Conservation (phyloP, 352 stramenopile species). For the Phytophthora pseudosyringae region DNA sequence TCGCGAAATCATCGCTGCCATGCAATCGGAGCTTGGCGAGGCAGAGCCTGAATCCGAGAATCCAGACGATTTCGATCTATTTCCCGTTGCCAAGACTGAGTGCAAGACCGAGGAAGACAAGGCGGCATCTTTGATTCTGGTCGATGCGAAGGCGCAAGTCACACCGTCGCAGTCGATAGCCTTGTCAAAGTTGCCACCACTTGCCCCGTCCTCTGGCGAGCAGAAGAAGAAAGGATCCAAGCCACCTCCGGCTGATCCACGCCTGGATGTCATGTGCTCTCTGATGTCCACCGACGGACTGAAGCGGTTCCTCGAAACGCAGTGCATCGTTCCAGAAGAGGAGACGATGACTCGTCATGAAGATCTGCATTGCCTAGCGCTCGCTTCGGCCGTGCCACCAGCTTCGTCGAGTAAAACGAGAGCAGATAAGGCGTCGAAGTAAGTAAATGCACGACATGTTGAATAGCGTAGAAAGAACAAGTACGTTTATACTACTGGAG, state of each 20-base stretch:
- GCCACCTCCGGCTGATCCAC: conserved; percentile 32
- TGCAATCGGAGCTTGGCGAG: conserved; percentile 53
- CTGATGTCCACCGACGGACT: conserved; percentile 73
- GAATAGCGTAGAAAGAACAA: neutral
- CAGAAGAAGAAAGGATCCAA: conserved; percentile 30
- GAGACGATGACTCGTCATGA: conserved; percentile 47
- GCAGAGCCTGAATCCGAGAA: conserved; percentile 25
- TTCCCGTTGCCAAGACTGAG: conserved; percentile 25
- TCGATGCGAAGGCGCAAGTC: conserved; percentile 8
- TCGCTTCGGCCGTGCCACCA: conserved; percentile 39
- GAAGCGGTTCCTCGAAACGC: conserved; percentile 64
- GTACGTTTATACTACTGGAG: conserved; percentile 6
- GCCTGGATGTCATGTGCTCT: conserved; percentile 83
- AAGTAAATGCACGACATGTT: conserved; percentile 1
- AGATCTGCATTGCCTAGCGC: conserved; percentile 63
- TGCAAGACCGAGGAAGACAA: conserved; percentile 13
- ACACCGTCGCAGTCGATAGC: conserved; percentile 6
- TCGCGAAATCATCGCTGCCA: conserved; percentile 56
- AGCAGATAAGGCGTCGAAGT: conserved; percentile 10
- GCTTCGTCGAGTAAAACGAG: conserved; percentile 18
- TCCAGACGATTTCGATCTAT: conserved; percentile 21
- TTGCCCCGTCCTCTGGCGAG: conserved; percentile 10
- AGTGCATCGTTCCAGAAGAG: conserved; percentile 54
- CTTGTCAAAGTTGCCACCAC: conserved; percentile 20
- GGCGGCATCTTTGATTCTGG: neutral